phyloP scores from a whole-genome alignment of 2,329 filamentous ascomycete genomes.

The Metarhizium album region DNA sequence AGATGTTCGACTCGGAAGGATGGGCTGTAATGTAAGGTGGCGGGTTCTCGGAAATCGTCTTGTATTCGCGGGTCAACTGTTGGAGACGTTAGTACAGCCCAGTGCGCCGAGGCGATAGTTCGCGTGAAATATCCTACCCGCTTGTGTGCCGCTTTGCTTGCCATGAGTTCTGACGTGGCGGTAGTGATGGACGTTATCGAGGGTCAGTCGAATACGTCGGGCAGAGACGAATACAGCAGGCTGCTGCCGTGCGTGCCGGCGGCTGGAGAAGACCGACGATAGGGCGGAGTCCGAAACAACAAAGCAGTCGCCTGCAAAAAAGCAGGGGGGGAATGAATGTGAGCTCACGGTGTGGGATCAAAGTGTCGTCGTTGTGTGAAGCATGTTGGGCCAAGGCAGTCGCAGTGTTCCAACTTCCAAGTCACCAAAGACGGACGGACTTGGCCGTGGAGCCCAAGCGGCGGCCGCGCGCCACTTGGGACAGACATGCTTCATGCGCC shows the following conservation, averaged over 20 bases:
- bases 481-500: neutral
- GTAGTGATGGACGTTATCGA: neutral
- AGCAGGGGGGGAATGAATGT: neutral
- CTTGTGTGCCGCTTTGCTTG: constrained; percentile 62
- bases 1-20: constrained; percentile 81
- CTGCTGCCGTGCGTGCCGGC: constrained; percentile 2
- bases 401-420: neutral
- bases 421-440: too few relatives aligned
- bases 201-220: constrained; percentile 8
- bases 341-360: neutral
- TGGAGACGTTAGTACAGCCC: constrained; percentile 13
- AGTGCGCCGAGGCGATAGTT: neutral
- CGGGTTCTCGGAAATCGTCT: constrained; percentile 58
- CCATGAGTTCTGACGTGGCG: constrained; percentile 37
- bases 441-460: too few relatives aligned
- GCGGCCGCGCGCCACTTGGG: too few relatives aligned
- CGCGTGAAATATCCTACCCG: constrained; percentile 38
- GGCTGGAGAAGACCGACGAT: neutral
- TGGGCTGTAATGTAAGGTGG: constrained; percentile 84
- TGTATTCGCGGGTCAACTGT: constrained; percentile 52
- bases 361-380: neutral
- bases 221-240: constrained; percentile 8
- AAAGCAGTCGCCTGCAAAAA: neutral
- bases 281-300: neutral
- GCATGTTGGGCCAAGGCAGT: neutral